A percentile compares a stretch with the other conserved stretches of the same genome.
phyloP scores from a whole-genome alignment of 1,139 yeast genomes.

The Debaryomycetaceae sp. region DNA sequence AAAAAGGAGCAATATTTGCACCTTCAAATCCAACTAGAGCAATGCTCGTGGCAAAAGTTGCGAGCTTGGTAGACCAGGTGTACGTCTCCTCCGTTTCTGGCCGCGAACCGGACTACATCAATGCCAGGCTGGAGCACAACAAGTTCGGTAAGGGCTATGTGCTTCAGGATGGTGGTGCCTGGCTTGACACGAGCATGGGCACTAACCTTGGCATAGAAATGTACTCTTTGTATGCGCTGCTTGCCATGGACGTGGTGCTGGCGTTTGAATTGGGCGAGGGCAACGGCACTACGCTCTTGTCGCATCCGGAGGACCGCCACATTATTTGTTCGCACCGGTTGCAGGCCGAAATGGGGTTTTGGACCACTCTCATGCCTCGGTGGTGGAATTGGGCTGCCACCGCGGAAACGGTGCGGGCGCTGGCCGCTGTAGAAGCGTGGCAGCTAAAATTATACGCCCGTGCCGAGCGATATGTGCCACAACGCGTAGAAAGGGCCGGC shows the following conservation, averaged over 20 bases:
- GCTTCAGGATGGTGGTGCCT: slow-evolving; percentile 16
- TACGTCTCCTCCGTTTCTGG: slow-evolving; percentile 30
- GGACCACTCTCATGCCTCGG: slow-evolving; percentile 60
- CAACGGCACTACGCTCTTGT: slow-evolving; percentile 40
- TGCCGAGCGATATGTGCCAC: slow-evolving; percentile 32
- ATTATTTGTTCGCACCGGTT: slow-evolving; percentile 48
- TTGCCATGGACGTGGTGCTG: slow-evolving; percentile 70
- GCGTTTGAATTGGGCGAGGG: slow-evolving; percentile 55
- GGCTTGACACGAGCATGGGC: slow-evolving; percentile 24
- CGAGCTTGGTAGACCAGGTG: slow-evolving; percentile 24
- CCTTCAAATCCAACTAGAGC: slow-evolving; percentile 25
- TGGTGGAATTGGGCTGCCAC: slow-evolving; percentile 50
- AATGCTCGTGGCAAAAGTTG: slow-evolving; percentile 22
- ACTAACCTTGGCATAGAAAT: slow-evolving; percentile 47
- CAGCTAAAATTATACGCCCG: slow-evolving; percentile 37
- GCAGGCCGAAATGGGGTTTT: slow-evolving; percentile 64
- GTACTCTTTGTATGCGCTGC: slow-evolving; percentile 57
- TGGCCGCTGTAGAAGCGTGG: slow-evolving; percentile 46
- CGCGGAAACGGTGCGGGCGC: slow-evolving; percentile 31
- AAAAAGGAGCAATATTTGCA: slow-evolving; percentile 40
- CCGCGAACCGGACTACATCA: slow-evolving; percentile 28
- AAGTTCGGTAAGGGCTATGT: slow-evolving; percentile 33
- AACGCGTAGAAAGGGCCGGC: slow-evolving; percentile 12
- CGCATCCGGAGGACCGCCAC: slow-evolving; percentile 32
- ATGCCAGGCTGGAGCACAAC: slow-evolving; percentile 28